A percentile compares a stretch with the other conserved stretches of the same genome.
phyloP scores from a whole-genome alignment of 768 basidiomycete genomes.

The Tephrocybe sp. region DNA sequence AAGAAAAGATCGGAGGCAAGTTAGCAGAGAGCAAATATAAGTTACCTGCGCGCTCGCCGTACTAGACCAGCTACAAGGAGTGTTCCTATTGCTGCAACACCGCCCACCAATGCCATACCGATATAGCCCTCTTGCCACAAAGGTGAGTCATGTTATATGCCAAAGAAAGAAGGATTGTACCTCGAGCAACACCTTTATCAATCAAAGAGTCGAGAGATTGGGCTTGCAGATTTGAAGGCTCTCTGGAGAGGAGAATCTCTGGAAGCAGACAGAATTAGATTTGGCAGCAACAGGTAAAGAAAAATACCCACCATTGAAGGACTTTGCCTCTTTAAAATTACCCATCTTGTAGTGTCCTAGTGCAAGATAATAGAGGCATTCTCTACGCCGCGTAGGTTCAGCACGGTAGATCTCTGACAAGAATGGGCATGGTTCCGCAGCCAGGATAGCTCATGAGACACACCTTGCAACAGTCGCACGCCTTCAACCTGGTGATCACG shows the following conservation, averaged over 20 bases:
- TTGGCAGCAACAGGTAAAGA: neutral
- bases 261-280: slow-evolving; percentile 2
- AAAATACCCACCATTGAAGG: slow-evolving; percentile 82
- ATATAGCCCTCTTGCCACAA: slow-evolving; percentile 87
- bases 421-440: slow-evolving; percentile 8
- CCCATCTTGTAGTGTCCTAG: slow-evolving; percentile 96
- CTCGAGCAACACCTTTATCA: slow-evolving; percentile 79
- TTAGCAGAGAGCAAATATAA: slow-evolving; percentile 3
- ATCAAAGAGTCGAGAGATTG: slow-evolving; percentile 84
- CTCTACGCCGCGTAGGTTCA: slow-evolving; percentile 83
- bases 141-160: neutral
- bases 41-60: slow-evolving; percentile 76
- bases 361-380: slow-evolving; percentile 96
- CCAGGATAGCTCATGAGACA: neutral
- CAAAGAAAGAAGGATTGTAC: slow-evolving; percentile 35
- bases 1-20: neutral
- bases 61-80: slow-evolving; percentile 71
- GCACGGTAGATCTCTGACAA: slow-evolving; percentile 83
- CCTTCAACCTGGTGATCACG: slow-evolving; percentile 90
- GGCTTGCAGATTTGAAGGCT: slow-evolving; percentile 92
- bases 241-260: slow-evolving; percentile 88
- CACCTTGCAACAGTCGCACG: slow-evolving; percentile 87
- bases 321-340: slow-evolving; percentile 88
- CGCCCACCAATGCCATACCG: slow-evolving; percentile 94
- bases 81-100: slow-evolving; percentile 82